These are phyloP conservation scores for Colletotrichum karsti DNA, from an alignment of 2,329 filamentous ascomycete species.

Conservation along the genomic window DNA sequence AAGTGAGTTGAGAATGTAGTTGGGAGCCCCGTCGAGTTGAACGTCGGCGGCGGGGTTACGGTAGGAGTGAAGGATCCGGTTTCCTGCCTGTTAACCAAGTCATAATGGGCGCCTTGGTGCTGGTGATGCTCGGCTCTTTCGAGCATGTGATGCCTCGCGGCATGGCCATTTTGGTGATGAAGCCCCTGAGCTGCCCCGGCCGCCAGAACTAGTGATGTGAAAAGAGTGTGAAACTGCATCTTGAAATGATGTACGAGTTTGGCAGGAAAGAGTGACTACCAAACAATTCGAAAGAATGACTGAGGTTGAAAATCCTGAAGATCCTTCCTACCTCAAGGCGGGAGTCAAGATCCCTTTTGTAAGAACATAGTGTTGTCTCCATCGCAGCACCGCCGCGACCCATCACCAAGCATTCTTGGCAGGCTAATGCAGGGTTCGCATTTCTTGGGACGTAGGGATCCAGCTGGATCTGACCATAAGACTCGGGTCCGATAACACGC, in stretches of 20 bases:
- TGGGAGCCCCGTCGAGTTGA: neutral
- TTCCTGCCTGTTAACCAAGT: neutral
- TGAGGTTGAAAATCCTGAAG: neutral
- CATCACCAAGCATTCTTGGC: neutral
- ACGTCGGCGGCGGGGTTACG: neutral
- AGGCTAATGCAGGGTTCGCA: neutral
- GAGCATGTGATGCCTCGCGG: conserved; percentile 2
- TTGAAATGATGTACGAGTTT: neutral
- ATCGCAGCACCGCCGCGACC: neutral
- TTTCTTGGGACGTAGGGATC: neutral
- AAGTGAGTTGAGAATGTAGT: neutral
- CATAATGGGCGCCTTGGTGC: neutral
- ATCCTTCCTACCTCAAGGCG: fast-evolving
- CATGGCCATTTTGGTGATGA: neutral
- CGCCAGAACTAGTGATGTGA: neutral
- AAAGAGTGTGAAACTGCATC: neutral
- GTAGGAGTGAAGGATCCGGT: neutral
- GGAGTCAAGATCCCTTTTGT: neutral
- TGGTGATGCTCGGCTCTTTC: neutral
- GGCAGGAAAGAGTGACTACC: neutral
- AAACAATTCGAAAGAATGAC: neutral
- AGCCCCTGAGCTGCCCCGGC: neutral
- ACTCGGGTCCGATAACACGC: neutral
- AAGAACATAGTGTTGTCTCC: neutral
- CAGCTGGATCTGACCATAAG: neutral